Evolutionary conservation across 768 basidiomycete species (phyloP).

Genomic region (Guyanaporus albipodus): DNA sequence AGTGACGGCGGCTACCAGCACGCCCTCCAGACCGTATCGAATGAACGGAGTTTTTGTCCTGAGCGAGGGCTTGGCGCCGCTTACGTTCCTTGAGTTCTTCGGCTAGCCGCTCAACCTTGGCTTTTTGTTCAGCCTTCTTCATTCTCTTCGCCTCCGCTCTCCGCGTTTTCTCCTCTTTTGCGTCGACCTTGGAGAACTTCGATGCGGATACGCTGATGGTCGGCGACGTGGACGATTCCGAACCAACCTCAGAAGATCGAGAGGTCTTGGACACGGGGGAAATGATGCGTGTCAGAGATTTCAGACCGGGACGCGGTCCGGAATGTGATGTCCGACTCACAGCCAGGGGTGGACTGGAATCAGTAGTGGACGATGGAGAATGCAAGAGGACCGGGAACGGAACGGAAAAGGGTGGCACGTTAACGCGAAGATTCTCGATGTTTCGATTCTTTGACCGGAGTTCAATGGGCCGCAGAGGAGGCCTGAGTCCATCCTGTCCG

Average conservation of each 20-base stretch:
- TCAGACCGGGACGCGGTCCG: constrained; percentile 9
- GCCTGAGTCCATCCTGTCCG: constrained; percentile 21
- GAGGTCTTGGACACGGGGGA: constrained; percentile 20
- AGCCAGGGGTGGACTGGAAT: constrained; percentile 1
- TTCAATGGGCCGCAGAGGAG: constrained; percentile 2
- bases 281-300: constrained; percentile 27
- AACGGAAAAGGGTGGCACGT: constrained; percentile 20
- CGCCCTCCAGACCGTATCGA: constrained; percentile 25
- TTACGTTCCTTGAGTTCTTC: constrained; percentile 39
- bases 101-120: constrained; percentile 42
- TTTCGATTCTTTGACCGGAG: constrained; percentile 26
- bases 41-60: constrained; percentile 30
- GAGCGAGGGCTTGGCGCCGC: constrained; percentile 28
- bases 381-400: constrained; percentile 17
- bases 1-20: constrained; percentile 13
- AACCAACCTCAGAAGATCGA: constrained; percentile 2
- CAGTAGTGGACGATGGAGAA: constrained; percentile 14
- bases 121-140: constrained; percentile 40
- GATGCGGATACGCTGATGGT: constrained; percentile 12
- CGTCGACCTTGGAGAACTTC: constrained; percentile 21
- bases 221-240: constrained; percentile 17
- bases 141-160: constrained; percentile 42
- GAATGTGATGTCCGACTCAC: background rate
- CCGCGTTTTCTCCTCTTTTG: constrained; percentile 39
- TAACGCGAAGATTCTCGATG: constrained; percentile 28